phyloP scores from a whole-genome alignment of 768 basidiomycete species.

The Lentinula aciculospora region DNA sequence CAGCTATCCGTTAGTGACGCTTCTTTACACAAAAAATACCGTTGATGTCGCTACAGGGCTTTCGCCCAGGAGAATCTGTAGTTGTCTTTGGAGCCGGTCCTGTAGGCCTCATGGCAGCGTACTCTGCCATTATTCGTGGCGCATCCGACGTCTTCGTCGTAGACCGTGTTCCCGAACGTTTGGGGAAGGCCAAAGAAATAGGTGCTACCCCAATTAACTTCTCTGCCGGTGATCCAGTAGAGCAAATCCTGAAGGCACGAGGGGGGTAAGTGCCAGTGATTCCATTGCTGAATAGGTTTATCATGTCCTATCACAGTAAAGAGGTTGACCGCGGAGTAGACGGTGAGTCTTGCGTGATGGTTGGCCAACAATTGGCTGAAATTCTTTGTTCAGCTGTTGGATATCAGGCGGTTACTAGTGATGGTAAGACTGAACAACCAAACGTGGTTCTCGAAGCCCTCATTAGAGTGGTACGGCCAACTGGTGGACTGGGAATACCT shows the following conservation, averaged over 20 bases:
- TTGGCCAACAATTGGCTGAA: not conserved
- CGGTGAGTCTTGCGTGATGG: conserved; percentile 27
- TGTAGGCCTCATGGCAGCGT: conserved; percentile 54
- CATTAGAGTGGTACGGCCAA: conserved; percentile 46
- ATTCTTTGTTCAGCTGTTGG: conserved; percentile 42
- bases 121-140: conserved; percentile 46
- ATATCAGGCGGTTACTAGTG: conserved; percentile 47
- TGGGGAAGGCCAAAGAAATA: conserved; percentile 46
- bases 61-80: conserved; percentile 46
- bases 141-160: conserved; percentile 50
- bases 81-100: conserved; percentile 51
- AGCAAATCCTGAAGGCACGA: conserved; percentile 38
- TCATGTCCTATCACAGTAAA: conserved; percentile 18
- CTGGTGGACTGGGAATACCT: conserved; percentile 53
- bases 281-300: not conserved
- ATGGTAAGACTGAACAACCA: conserved; percentile 53
- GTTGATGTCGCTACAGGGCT: conserved; percentile 37
- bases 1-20: conserved; percentile 30
- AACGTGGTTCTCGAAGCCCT: conserved; percentile 47
- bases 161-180: conserved; percentile 48
- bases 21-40: too few species aligned
- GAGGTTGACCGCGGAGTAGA: conserved; percentile 51
- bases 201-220: conserved; percentile 48
- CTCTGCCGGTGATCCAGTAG: conserved; percentile 38
- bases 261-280: conserved; percentile 29